Conservation (phyloP, 1,284 basidiomycete genomes). For the Rhizoctonia solani region DNA sequence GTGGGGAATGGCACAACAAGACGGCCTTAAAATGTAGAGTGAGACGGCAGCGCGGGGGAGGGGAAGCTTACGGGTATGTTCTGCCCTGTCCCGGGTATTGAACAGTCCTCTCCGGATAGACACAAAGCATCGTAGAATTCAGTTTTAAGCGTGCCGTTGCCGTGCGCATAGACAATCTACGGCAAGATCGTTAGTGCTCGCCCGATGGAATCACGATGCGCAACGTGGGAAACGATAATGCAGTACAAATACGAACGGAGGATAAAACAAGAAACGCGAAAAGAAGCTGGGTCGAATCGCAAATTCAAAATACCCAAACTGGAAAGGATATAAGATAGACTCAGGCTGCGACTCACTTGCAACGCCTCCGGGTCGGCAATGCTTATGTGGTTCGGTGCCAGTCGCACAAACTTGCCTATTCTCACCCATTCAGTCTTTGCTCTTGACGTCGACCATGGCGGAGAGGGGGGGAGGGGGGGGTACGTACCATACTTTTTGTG, state of each 20-base stretch:
- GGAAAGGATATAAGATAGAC: background rate
- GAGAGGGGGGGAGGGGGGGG: too few species aligned
- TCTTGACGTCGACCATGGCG: too few species aligned
- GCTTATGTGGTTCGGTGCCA: slow-evolving; percentile 88
- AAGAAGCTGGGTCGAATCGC: too few species aligned
- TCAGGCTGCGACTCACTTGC: slow-evolving; percentile 52
- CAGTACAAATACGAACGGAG: too few species aligned
- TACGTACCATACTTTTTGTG: slow-evolving; percentile 76
- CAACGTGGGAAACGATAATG: too few species aligned
- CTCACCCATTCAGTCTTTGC: background rate
- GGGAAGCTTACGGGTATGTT: slow-evolving; percentile 59
- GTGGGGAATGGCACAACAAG: too few species aligned
- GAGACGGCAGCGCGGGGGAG: too few species aligned
- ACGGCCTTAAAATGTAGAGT: too few species aligned
- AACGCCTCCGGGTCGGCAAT: too few species aligned
- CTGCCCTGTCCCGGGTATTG: slow-evolving; percentile 80
- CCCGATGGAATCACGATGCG: background rate
- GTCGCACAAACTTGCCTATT: slow-evolving; percentile 76
- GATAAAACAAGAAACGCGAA: too few species aligned
- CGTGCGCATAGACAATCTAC: slow-evolving; percentile 59
- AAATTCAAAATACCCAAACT: too few species aligned
- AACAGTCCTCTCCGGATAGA: slow-evolving; percentile 59
- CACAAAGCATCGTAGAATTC: slow-evolving; percentile 78
- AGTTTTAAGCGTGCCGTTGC: slow-evolving; percentile 76
- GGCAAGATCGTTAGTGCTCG: background rate